Evolutionary conservation across 768 basidiomycete genomes (phyloP).

Genomic region (Phylloporus scabripes): DNA sequence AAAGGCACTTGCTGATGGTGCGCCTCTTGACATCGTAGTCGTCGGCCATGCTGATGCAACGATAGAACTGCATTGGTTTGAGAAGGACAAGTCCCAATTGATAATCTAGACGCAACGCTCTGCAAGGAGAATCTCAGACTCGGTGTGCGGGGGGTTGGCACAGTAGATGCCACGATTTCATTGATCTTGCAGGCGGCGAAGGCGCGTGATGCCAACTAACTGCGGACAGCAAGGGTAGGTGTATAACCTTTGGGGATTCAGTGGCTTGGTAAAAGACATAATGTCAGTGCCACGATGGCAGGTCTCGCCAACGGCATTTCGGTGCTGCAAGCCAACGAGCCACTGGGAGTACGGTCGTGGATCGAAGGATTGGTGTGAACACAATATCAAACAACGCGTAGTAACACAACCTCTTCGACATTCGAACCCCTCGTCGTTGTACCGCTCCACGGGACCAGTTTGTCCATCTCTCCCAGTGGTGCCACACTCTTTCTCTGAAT

Average conservation of each 20-base stretch:
- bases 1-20: conserved; percentile 75
- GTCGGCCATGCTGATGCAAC: conserved; percentile 90
- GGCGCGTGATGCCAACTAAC: too few relatives aligned
- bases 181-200: too few relatives aligned
- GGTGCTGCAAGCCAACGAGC: too few relatives aligned
- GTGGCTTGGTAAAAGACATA: too few relatives aligned
- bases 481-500: conserved; percentile 1
- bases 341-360: too few relatives aligned
- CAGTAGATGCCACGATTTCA: conserved; percentile 30
- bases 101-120: conserved; percentile 86
- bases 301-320: too few relatives aligned
- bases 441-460: neutral
- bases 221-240: too few relatives aligned
- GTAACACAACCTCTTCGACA: neutral
- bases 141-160: conserved; percentile 70
- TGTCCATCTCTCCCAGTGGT: neutral
- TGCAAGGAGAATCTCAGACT: conserved; percentile 77
- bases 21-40: conserved; percentile 46
- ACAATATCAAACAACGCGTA: neutral
- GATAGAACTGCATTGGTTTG: conserved; percentile 73
- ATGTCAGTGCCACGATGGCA: too few relatives aligned
- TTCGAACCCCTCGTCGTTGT: neutral
- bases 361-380: too few relatives aligned
- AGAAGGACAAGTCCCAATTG: conserved; percentile 80
- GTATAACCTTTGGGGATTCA: too few relatives aligned